These are phyloP conservation scores for Psilocybe tampanensis DNA, from an alignment of 768 basidiomycete genomes.

Conservation along the genomic window DNA sequence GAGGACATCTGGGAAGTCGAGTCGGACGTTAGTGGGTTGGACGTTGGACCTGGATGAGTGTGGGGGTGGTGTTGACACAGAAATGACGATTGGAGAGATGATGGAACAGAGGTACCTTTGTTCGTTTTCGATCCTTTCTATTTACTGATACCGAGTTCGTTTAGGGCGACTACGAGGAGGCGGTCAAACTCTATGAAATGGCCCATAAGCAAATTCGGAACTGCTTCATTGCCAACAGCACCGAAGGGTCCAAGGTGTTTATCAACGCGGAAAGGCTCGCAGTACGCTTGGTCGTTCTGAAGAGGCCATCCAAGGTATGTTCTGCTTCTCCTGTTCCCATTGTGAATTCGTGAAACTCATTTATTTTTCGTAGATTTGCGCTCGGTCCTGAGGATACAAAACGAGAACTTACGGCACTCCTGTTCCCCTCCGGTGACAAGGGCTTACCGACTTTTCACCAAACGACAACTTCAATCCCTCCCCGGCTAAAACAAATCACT, in stretches of 20 bases:
- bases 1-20: slow-evolving; percentile 79
- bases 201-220: slow-evolving; percentile 71
- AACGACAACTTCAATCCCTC: slow-evolving; percentile 19
- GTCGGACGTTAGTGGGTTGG: slow-evolving; percentile 59
- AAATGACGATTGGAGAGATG: slow-evolving; percentile 72
- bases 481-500: slow-evolving; percentile 23
- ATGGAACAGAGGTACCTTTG: slow-evolving; percentile 75
- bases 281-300: slow-evolving; percentile 57
- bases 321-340: too few species aligned
- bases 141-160: slow-evolving; percentile 50
- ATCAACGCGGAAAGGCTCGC: slow-evolving; percentile 67
- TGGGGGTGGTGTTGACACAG: slow-evolving; percentile 42
- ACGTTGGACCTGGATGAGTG: slow-evolving; percentile 57
- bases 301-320: slow-evolving; percentile 64
- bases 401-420: slow-evolving; percentile 51
- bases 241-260: slow-evolving; percentile 69
- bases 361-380: slow-evolving; percentile 51
- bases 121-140: background rate
- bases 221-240: slow-evolving; percentile 73
- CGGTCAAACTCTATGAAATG: slow-evolving; percentile 58
- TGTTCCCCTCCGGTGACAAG: slow-evolving; percentile 27
- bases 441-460: slow-evolving; percentile 12
- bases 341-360: too few species aligned
- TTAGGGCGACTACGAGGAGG: slow-evolving; percentile 56
- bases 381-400: slow-evolving; percentile 63